Percentiles rank a stretch among this genome's conserved stretches.
These are phyloP conservation scores for Brassica carinata DNA, from an alignment of 345 rosid species.

Conservation along the genomic window DNA sequence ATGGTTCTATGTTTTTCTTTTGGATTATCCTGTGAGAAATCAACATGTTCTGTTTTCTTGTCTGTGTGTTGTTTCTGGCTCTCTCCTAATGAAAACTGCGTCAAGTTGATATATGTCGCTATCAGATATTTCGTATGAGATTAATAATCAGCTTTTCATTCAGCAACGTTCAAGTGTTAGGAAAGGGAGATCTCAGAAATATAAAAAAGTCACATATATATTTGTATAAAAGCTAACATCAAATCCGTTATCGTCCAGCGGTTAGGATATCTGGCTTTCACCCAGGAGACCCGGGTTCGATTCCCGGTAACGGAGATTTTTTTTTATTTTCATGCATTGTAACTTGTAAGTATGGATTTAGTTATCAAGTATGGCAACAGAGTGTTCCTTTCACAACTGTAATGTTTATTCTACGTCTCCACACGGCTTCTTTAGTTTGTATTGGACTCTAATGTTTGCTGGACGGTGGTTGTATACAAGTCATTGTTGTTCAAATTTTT, in stretches of 20 bases:
- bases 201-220: background rate
- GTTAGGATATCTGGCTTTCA: conserved; percentile 98
- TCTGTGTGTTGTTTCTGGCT: conserved; percentile 17
- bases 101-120: background rate
- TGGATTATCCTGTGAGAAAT: conserved; percentile 17
- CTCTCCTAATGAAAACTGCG: background rate
- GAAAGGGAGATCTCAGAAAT: background rate
- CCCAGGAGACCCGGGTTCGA: conserved; percentile 99
- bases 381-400: background rate
- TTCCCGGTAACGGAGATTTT: conserved; percentile 85
- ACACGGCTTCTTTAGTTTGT: too few relatives aligned
- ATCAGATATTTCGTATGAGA: background rate
- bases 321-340: background rate
- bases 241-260: conserved; percentile 90
- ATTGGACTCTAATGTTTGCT: background rate
- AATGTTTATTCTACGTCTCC: background rate
- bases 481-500: too few relatives aligned
- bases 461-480: too few relatives aligned
- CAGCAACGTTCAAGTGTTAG: background rate
- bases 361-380: background rate
- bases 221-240: background rate
- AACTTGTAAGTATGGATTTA: background rate
- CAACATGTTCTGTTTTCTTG: conserved; percentile 8
- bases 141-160: background rate
- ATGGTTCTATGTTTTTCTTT: conserved; percentile 6